Evolutionary conservation across 352 stramenopile genomes (phyloP).

Genomic region (Albugo candida): DNA sequence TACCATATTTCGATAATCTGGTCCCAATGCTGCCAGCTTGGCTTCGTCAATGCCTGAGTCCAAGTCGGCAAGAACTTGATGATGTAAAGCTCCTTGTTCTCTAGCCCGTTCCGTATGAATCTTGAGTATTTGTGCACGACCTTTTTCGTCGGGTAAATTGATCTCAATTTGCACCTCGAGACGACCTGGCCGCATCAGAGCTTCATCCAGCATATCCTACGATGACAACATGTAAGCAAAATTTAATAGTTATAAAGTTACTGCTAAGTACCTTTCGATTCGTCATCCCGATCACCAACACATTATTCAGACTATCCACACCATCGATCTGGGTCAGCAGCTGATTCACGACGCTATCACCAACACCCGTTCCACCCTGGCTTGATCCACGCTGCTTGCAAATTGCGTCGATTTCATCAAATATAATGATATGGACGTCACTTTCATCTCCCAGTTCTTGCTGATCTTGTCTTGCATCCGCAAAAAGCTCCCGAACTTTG

Average conservation of each 20-base stretch:
- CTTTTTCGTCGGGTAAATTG: conserved; percentile 89
- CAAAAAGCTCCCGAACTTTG: conserved; percentile 97
- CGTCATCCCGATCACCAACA: conserved; percentile 99
- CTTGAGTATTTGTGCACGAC: conserved; percentile 93
- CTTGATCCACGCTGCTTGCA: conserved; percentile 90
- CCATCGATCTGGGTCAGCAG: conserved; percentile 99
- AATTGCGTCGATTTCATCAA: conserved; percentile 99
- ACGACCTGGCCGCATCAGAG: conserved; percentile 93
- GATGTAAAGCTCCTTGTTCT: conserved; percentile 49
- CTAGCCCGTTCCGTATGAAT: conserved; percentile 90
- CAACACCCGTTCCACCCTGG: conserved; percentile 89
- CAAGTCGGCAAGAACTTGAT: conserved; percentile 51
- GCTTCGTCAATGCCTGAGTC: conserved; percentile 47
- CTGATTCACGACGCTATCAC: conserved; percentile 98
- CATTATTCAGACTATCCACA: conserved; percentile 98
- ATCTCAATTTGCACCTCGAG: conserved; percentile 99
- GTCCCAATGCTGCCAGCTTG: conserved; percentile 39
- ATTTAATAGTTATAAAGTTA: neutral
- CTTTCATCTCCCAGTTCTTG: conserved; percentile 88
- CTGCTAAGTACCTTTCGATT: conserved; percentile 85
- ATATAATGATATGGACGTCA: conserved; percentile 99
- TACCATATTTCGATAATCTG: conserved; percentile 81
- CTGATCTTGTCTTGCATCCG: conserved; percentile 81
- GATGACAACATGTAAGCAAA: neutral
- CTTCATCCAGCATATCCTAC: conserved; percentile 87